These are phyloP conservation scores for Crithidia fasciculata DNA, from an alignment of 208 protist genomes.

Conservation along the genomic window DNA sequence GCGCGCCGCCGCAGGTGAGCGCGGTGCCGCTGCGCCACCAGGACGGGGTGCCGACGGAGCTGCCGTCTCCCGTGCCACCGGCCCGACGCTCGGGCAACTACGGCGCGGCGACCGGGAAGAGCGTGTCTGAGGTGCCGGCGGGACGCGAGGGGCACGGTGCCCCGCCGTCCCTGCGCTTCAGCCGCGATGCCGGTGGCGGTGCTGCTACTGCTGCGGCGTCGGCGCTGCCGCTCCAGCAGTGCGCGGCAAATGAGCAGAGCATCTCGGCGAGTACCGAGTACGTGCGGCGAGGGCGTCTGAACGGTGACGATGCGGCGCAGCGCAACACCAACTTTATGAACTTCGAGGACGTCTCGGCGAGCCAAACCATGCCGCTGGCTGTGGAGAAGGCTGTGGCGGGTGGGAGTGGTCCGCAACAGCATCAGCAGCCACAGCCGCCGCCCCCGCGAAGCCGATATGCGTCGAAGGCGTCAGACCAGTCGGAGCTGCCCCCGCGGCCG, in stretches of 20 bases:
- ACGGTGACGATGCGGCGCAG: constrained; percentile 6
- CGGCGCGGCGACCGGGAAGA: neutral
- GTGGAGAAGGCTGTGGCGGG: too few species aligned
- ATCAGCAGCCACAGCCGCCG: neutral
- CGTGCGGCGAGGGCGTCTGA: constrained; percentile 30
- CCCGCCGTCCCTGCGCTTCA: neutral
- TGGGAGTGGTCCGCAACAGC: neutral
- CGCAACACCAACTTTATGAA: constrained; percentile 41
- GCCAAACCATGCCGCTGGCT: neutral
- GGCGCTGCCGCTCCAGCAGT: neutral
- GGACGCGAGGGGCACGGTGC: neutral
- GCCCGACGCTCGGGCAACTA: constrained; percentile 8
- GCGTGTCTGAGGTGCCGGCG: neutral
- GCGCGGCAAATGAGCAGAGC: constrained; percentile 15
- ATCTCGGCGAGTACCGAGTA: constrained; percentile 30
- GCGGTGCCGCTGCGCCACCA: constrained; percentile 14
- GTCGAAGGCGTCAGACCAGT: neutral
- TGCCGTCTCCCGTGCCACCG: neutral
- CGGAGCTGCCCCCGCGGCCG: neutral
- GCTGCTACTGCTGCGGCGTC: neutral
- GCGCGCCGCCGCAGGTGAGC: constrained; percentile 8
- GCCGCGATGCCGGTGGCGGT: neutral
- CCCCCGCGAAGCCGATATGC: neutral
- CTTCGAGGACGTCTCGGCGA: constrained; percentile 29
- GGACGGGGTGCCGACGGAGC: constrained; percentile 1